Conservation (phyloP, 1,284 basidiomycete genomes). For the Tilletia setariae region DNA sequence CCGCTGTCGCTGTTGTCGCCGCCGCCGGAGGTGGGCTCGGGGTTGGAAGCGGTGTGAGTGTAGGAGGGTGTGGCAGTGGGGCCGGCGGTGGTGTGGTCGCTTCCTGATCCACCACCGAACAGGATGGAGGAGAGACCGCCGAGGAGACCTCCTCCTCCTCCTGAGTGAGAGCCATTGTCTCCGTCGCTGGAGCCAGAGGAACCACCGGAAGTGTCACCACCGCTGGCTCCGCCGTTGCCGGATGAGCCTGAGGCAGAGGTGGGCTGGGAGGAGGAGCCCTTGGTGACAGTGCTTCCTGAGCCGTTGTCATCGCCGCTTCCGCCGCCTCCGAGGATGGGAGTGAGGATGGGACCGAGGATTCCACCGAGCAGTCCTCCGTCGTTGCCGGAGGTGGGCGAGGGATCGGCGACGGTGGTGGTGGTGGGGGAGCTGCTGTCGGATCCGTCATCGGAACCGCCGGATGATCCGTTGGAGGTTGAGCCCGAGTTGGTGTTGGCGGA, state of each 20-base stretch:
- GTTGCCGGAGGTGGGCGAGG: neutral
- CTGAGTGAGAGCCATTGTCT: neutral
- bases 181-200: neutral
- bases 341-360: slow-evolving; percentile 3
- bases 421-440: neutral
- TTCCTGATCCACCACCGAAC: neutral
- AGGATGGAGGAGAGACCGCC: neutral
- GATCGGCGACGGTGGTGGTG: neutral
- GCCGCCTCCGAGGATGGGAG: slow-evolving; percentile 6
- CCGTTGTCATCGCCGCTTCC: neutral
- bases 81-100: neutral
- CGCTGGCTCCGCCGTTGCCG: neutral
- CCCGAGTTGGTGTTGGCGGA: neutral
- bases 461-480: neutral
- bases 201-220: neutral
- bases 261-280: neutral
- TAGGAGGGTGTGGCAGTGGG: neutral
- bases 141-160: neutral
- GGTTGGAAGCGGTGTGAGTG: neutral
- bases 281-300: neutral
- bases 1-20: neutral
- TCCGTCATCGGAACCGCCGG: neutral
- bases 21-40: neutral
- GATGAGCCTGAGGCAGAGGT: neutral
- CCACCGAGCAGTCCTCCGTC: slow-evolving; percentile 9